phyloP scores from a whole-genome alignment of 1,284 basidiomycete genomes.

The Mycena citricolor region DNA sequence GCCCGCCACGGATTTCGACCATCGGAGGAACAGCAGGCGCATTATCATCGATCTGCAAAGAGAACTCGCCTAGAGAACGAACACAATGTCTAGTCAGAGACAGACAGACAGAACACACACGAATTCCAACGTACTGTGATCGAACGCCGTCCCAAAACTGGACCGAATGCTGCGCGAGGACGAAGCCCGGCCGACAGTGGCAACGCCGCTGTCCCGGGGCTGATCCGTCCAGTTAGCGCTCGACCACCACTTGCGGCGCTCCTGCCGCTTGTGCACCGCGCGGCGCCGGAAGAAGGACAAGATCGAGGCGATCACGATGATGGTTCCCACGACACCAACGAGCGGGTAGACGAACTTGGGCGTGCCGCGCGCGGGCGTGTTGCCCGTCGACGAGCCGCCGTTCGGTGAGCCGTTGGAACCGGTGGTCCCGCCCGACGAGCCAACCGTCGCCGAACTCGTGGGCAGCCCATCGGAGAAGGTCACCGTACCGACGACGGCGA shows the following conservation, averaged over 20 bases:
- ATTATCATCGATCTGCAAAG: conserved; percentile 20
- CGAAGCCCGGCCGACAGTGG: conserved; percentile 13
- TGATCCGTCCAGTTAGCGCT: background rate
- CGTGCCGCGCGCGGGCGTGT: conserved; percentile 9
- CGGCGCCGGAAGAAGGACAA: conserved; percentile 37
- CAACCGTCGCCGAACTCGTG: background rate
- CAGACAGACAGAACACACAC: background rate
- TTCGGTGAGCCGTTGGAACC: background rate
- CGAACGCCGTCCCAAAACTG: conserved; percentile 48
- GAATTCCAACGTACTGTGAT: conserved; percentile 25
- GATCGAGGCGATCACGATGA: conserved; percentile 26
- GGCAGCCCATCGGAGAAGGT: conserved; percentile 18
- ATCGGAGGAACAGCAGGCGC: conserved; percentile 40
- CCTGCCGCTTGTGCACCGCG: conserved; percentile 29
- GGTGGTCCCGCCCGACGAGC: background rate
- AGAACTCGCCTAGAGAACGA: conserved; percentile 21
- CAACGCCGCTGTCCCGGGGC: conserved; percentile 9
- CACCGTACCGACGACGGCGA: conserved; percentile 16
- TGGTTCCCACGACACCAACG: conserved; percentile 28
- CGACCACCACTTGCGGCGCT: conserved; percentile 32
- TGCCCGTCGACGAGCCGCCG: conserved; percentile 1
- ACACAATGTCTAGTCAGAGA: conserved; percentile 1
- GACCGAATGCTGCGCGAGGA: conserved; percentile 32
- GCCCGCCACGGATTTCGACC: conserved; percentile 42
- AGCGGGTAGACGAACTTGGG: conserved; percentile 29